Evolutionary conservation across 345 rosid genomes (phyloP), one percentile per base, ranked within the genome.

Genomic region (Salix brachista): DNA sequence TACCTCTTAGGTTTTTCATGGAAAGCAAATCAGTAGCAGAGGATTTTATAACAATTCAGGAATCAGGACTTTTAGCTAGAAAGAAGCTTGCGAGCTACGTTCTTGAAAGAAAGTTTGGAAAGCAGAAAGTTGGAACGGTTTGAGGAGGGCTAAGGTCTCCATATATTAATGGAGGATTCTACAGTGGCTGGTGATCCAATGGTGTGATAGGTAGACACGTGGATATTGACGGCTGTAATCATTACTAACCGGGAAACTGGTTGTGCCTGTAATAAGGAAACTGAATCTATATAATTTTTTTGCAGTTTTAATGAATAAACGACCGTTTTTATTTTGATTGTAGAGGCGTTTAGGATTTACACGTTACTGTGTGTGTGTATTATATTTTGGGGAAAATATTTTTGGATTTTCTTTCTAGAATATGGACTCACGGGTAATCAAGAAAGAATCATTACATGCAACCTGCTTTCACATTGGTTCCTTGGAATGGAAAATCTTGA

Each of bases 171-270:
- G 32, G 7, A 19, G 65, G 62, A 48, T 4, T 6, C 71, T 26
- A 1, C 8, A 34, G 42, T 5, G 78, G 76, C 71, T 11, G 81
- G 77, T 71, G 60, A 73, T 79, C 62, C 36, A 65, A 65, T 73
- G 75, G 36, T 30, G 21, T 50, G 67, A 77, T 37, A 16, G 68
- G 28, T 68, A 5, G 80, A 89, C 94, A 85, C 87, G 88, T 86
- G 87, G 79, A 67, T 46, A 32, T 6, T 16, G 48, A 56, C 54
- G 36, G 30, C 41, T 85, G 85, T 83, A 67, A 78, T 72, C 76
- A 17, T 80, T 54, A 16, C 25, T 8, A 76, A 83, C 66, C 44
- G 60, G 69, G 58, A 21, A 81, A 86, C 86, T 65, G 82, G 85
- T 12, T 16, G 12, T 74, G 70, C 83, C 71, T 39, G 85, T 79